These are phyloP conservation scores for Vaucheria bursata DNA, from an alignment of 352 stramenopile genomes.

Conservation along the genomic window DNA sequence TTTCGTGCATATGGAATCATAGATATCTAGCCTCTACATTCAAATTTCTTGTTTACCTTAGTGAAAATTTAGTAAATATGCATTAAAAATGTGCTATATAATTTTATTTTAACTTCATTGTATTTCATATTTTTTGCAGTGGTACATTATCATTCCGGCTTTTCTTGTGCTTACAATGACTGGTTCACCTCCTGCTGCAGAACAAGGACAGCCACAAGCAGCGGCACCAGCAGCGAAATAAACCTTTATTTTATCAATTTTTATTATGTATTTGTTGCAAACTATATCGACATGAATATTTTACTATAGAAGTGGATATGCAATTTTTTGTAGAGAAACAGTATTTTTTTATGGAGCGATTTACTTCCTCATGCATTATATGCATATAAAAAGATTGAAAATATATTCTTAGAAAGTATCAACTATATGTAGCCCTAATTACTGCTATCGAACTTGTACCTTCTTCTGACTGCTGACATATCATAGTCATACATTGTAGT, in stretches of 20 bases:
- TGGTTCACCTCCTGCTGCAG: neutral
- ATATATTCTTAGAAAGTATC: too few relatives aligned
- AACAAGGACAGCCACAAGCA: neutral
- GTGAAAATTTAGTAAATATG: neutral
- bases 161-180: too few relatives aligned
- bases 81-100: neutral
- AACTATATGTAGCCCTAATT: too few relatives aligned
- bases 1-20: neutral
- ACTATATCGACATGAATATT: too few relatives aligned
- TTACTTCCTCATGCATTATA: too few relatives aligned
- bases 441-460: too few relatives aligned
- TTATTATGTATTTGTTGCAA: neutral
- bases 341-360: too few relatives aligned
- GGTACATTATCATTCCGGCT: conserved; percentile 1
- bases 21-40: neutral
- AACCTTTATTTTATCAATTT: neutral
- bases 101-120: neutral
- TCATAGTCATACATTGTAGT: too few relatives aligned
- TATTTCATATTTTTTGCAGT: neutral
- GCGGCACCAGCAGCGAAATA: neutral
- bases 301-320: too few relatives aligned
- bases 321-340: too few relatives aligned
- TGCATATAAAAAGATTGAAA: too few relatives aligned
- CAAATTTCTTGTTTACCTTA: neutral
- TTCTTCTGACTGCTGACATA: too few relatives aligned